phyloP scores from a whole-genome alignment of 345 rosid genomes.

The Lepidium didymum region DNA sequence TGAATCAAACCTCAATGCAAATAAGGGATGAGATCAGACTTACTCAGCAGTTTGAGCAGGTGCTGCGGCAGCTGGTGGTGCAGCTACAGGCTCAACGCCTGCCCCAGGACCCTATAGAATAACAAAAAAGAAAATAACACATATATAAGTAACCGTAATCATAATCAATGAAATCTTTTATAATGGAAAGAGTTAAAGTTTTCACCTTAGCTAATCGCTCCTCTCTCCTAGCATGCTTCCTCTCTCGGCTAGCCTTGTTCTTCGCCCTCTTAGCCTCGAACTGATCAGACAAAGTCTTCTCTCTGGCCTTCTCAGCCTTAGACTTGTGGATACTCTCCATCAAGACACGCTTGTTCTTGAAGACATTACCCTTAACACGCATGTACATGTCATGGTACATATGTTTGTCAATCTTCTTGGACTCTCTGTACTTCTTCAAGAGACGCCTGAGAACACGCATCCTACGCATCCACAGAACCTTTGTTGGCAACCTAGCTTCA shows the following conservation, averaged over 20 bases:
- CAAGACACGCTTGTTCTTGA: slow-evolving; percentile 77
- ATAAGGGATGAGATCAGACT: background rate
- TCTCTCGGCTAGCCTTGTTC: slow-evolving; percentile 39
- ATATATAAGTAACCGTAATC: background rate
- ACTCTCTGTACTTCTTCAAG: slow-evolving; percentile 49
- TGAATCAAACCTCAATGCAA: background rate
- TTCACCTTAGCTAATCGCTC: slow-evolving; percentile 31
- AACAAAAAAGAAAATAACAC: background rate
- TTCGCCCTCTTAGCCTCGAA: slow-evolving; percentile 34
- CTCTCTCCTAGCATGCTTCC: slow-evolving; percentile 34
- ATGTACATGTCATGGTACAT: slow-evolving; percentile 93
- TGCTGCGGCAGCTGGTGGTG: slow-evolving; percentile 15
- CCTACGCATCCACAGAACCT: slow-evolving; percentile 50
- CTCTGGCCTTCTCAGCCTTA: slow-evolving; percentile 34
- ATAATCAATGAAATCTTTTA: background rate
- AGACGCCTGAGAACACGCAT: slow-evolving; percentile 50
- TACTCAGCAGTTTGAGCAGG: slow-evolving; percentile 14
- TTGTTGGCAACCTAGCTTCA: slow-evolving; percentile 32
- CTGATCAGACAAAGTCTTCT: slow-evolving; percentile 36
- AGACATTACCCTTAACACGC: slow-evolving; percentile 76
- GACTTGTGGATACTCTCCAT: slow-evolving; percentile 54
- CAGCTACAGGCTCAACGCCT: slow-evolving; percentile 14
- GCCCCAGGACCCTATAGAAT: slow-evolving; percentile 26
- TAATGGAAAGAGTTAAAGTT: too few relatives aligned
- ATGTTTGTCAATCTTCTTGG: slow-evolving; percentile 78